These are phyloP conservation scores for Coccomyxa sp. DNA, from an alignment of 139 green algal genomes.

Conservation along the genomic window DNA sequence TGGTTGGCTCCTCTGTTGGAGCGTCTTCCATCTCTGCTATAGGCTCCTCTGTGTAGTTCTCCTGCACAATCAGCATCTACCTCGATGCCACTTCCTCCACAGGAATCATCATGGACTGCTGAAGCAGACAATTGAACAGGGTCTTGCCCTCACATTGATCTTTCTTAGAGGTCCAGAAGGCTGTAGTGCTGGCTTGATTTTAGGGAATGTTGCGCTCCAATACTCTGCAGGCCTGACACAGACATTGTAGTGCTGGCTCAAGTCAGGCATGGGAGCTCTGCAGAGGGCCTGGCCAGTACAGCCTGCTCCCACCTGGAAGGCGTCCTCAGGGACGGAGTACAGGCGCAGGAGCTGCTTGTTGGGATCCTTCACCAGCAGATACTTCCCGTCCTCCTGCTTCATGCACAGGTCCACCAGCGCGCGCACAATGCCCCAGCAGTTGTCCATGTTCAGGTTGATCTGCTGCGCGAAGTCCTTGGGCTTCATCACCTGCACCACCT, in stretches of 20 bases:
- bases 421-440: constrained; percentile 95
- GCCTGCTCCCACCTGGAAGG: no score
- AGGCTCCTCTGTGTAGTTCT: constrained; percentile 30
- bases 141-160: no score
- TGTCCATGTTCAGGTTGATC: constrained; percentile 93
- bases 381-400: constrained; percentile 73
- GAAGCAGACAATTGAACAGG: no score
- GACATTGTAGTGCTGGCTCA: no score
- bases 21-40: constrained; percentile 23
- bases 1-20: constrained; percentile 1
- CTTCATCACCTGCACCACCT: constrained; percentile 63
- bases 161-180: no score
- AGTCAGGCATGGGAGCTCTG: no score
- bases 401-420: constrained; percentile 84
- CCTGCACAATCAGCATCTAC: neutral
- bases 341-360: constrained; percentile 91
- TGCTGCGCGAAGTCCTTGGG: constrained; percentile 85
- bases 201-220: no score
- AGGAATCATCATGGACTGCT: no score
- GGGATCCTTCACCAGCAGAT: constrained; percentile 90
- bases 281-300: no score
- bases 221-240: no score
- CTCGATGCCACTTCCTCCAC: no score
- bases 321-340: constrained; percentile 38
- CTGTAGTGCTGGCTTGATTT: no score